phyloP scores from a whole-genome alignment of 192 early-diverging fungal species.

The Spizellomyces punctatus region DNA sequence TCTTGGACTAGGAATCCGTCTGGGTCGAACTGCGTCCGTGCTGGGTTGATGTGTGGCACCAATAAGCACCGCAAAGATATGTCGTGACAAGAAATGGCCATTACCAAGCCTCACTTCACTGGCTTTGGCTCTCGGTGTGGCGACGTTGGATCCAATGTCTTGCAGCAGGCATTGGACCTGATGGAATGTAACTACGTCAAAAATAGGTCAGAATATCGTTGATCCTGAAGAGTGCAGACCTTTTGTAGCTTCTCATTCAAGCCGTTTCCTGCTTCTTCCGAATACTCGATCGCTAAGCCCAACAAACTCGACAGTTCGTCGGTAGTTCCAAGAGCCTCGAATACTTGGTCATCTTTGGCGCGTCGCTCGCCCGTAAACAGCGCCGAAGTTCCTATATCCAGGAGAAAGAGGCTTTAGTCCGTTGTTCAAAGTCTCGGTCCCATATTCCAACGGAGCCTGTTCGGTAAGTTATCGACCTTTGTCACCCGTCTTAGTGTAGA shows the following conservation, averaged over 20 bases:
- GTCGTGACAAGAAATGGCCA: not conserved
- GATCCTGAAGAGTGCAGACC: conserved; percentile 41
- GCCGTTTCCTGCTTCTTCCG: conserved; percentile 52
- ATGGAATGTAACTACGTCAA: conserved; percentile 9
- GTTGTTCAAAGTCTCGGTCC: not conserved
- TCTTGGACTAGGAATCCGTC: conserved; percentile 61
- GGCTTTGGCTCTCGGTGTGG: conserved; percentile 73
- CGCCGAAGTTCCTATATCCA: conserved; percentile 69
- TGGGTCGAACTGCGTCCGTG: conserved; percentile 75
- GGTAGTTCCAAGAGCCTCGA: conserved; percentile 88
- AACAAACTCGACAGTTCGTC: conserved; percentile 82
- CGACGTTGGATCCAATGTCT: conserved; percentile 90
- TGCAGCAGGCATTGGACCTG: conserved; percentile 90
- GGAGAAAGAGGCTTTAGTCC: not conserved
- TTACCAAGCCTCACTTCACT: conserved; percentile 55
- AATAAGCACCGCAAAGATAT: not conserved
- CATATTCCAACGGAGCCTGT: not conserved
- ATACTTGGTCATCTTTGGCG: conserved; percentile 83
- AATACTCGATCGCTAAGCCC: conserved; percentile 67
- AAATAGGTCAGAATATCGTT: not conserved
- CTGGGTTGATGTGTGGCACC: conserved; percentile 18
- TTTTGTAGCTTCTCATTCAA: conserved; percentile 54
- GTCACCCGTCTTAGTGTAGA: conserved; percentile 96
- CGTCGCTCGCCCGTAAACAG: conserved; percentile 90
- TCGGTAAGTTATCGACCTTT: conserved; percentile 56